Evolutionary conservation across 176 grass and related monocot genomes (phyloP), one percentile per base, ranked within the genome.

Genomic region (Oryza officinalis): DNA sequence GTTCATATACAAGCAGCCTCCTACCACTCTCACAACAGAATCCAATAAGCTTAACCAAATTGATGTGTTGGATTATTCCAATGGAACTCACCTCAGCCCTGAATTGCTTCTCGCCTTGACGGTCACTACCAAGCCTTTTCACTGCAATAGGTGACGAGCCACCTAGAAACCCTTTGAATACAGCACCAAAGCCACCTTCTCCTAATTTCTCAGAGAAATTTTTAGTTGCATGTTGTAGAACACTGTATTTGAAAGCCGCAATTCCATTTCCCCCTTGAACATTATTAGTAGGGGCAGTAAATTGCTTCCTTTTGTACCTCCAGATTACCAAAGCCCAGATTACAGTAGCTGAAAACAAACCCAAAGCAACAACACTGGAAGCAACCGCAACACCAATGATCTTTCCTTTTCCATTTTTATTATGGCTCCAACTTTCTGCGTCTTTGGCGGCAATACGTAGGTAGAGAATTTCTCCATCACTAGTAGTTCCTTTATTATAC

Each of bases 41-140:
- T 1, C 83, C 86, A 12, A 92, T 74, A 33, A 92, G 61, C 5
- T 80, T 74, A 50, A 89, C 78, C 50, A 92, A 81, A 47, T 92
- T 92, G 3, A 80, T 66, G 60, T 89, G 83, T 20, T 92, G 80
- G 10, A 92, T 86, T 0, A 81, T 84, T 28, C 87, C 83, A 13
- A 92, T 80, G 12, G 90, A 89, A 72, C 81, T 85, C 72, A 92
- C 83, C 60, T 92, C 83, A 8, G 87, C 40, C 31, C 83, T 81
- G 30, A 89, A 92, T 61, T 92, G 31, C 40, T 92, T 89, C 30
- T 92, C 90, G 26, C 84, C 83, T 18, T 74, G 79, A 35, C 5
- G 8, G 13, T 38, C 9, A 43, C 63, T 38, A 63, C 86, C 80
- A 8, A 92, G 63, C 27, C 52, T 86, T 46, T 89, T 92, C 22